Conservation (phyloP, 2,329 filamentous ascomycete species). For the Shiraia sp. region DNA sequence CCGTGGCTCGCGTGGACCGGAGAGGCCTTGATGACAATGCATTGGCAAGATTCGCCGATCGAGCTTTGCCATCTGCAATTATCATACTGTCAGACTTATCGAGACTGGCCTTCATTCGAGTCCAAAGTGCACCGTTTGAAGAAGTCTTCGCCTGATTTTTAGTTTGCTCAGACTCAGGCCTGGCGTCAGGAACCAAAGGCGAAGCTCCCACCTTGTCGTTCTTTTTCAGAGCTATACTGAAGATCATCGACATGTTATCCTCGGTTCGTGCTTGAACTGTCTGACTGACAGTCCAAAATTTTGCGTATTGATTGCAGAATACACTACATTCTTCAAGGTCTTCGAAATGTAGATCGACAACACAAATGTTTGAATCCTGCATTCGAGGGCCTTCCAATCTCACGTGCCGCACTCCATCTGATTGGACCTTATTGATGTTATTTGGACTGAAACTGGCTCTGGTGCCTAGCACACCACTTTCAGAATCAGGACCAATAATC, state of each 20-base stretch:
- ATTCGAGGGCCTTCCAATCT: slow-evolving; percentile 20
- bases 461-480: neutral
- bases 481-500: slow-evolving; percentile 1
- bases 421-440: slow-evolving; percentile 11
- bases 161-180: neutral
- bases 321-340: slow-evolving; percentile 6
- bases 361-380: slow-evolving; percentile 7
- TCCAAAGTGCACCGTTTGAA: slow-evolving; percentile 1
- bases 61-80: neutral
- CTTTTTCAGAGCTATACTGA: slow-evolving; percentile 12
- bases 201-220: slow-evolving; percentile 15
- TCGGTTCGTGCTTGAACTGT: neutral
- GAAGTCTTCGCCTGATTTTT: neutral
- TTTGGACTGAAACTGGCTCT: slow-evolving; percentile 8
- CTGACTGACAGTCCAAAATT: neutral
- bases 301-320: slow-evolving; percentile 11
- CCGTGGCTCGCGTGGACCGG: slow-evolving; percentile 13
- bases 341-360: slow-evolving; percentile 29
- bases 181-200: slow-evolving; percentile 2
- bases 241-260: slow-evolving; percentile 14
- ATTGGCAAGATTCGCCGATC: neutral
- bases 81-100: neutral
- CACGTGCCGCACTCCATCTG: slow-evolving; percentile 22
- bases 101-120: neutral
- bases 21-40: slow-evolving; percentile 5